Evolutionary conservation across 208 protist species (phyloP).

Genomic region (Trypanosoma brucei): DNA sequence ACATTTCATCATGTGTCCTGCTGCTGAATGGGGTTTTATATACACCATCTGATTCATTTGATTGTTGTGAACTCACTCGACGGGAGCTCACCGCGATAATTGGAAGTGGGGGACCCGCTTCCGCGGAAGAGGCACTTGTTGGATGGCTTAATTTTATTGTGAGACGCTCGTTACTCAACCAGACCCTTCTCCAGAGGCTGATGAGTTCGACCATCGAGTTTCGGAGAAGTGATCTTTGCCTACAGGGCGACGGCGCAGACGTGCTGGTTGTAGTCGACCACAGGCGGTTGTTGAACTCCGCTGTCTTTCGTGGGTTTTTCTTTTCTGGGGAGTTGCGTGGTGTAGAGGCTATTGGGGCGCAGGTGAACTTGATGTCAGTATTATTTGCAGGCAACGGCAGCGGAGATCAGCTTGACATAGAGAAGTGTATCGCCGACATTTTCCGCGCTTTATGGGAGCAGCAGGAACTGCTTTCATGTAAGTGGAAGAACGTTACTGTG

Average conservation of each 20-base stretch:
- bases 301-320: slow-evolving; percentile 41
- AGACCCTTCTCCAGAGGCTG: background rate
- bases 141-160: slow-evolving; percentile 17
- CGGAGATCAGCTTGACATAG: slow-evolving; percentile 4
- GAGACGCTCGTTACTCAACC: slow-evolving; percentile 11
- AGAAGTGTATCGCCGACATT: slow-evolving; percentile 9
- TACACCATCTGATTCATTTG: slow-evolving; percentile 5
- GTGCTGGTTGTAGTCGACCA: slow-evolving; percentile 23
- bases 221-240: background rate
- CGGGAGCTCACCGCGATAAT: slow-evolving; percentile 3
- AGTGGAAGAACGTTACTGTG: slow-evolving; percentile 22
- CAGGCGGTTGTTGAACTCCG: slow-evolving; percentile 19
- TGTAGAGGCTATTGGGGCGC: slow-evolving; percentile 36
- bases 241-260: slow-evolving; percentile 28
- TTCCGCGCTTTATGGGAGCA: slow-evolving; percentile 6
- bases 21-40: slow-evolving; percentile 20
- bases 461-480: background rate
- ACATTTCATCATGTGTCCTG: slow-evolving; percentile 16
- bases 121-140: slow-evolving; percentile 7
- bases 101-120: background rate
- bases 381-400: slow-evolving; percentile 9
- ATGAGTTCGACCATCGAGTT: background rate
- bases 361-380: slow-evolving; percentile 28
- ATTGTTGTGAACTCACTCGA: slow-evolving; percentile 2
- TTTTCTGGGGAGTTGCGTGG: slow-evolving; percentile 27